These are phyloP conservation scores for Colletotrichum gigasporum DNA, from an alignment of 2,329 filamentous ascomycete genomes.

Conservation along the genomic window DNA sequence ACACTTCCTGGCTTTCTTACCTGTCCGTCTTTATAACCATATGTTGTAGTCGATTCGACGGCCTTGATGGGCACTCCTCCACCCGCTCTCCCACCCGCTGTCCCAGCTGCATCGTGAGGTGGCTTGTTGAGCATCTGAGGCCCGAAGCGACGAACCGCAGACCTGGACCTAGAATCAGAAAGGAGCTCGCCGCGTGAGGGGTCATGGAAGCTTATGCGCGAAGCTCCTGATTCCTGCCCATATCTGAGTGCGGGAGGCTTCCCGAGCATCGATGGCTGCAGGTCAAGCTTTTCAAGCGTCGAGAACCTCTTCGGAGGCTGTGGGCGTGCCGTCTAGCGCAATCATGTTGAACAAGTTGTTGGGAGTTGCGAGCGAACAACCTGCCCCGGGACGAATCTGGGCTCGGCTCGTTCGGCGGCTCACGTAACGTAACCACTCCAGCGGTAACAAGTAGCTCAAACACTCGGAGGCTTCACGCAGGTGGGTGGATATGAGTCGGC, in stretches of 20 bases:
- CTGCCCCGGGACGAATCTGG: too few species aligned
- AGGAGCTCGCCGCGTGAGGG: background rate
- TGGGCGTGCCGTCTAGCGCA: too few species aligned
- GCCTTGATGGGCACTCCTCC: conserved; percentile 3
- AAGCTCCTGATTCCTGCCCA: conserved; percentile 11
- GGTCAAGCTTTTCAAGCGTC: background rate
- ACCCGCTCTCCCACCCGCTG: too few species aligned
- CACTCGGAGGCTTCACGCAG: background rate
- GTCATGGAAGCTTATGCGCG: conserved; percentile 15
- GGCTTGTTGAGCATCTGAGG: background rate
- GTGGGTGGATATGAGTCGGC: background rate
- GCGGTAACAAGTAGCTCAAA: too few species aligned
- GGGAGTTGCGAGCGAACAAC: too few species aligned
- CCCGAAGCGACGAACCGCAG: background rate
- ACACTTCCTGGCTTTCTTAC: background rate
- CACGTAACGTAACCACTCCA: too few species aligned
- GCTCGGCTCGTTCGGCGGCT: background rate
- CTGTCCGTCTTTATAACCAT: conserved; percentile 13
- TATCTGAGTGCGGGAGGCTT: background rate
- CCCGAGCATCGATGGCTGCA: conserved; percentile 6
- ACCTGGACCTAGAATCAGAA: background rate
- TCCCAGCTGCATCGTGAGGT: background rate
- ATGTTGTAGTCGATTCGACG: too few species aligned
- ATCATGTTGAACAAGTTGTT: too few species aligned
- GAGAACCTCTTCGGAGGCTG: background rate